Evolutionary conservation across 1,139 yeast genomes (phyloP), one percentile per base, ranked within the genome.

Genomic region (Yamadazyma diddensiae): DNA sequence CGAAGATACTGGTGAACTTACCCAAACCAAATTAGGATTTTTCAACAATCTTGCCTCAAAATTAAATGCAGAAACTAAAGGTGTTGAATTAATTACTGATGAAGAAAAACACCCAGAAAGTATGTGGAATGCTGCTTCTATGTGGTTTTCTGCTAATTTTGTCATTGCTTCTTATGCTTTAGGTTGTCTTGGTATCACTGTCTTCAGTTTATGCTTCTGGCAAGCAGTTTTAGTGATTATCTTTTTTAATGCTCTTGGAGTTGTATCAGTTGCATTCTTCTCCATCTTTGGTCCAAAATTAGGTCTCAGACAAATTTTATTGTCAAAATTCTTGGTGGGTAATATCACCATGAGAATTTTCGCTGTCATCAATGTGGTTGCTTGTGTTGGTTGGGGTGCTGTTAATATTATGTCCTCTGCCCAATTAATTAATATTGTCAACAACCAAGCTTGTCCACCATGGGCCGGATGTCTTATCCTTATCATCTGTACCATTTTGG

Each of bases 311-410:
- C 97, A 88, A 60, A 82, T 88, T 87, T 70, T 85, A 28, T 57
- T 90, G 43, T 78, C 95, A 11, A 74, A 90, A 46, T 88, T 72
- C 60, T 71, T 88, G 52, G 71, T 82, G 49, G 97, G 97, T 47
- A 78, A 81, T 55, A 58, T 68, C 28, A 80, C 84, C 31, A 81
- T 84, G 60, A 74, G 95, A 55, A 68, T 88, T 37, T 84, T 88
- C 52, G 82, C 94, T 12, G 57, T 82, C 26, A 70, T 88, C 51
- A 88, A 88, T 55, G 76, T 81, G 50, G 59, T 88, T 49, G 94
- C 95, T 11, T 86, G 96, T 73, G 75, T 88, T 42, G 97, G 97
- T 45, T 88, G 97, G 97, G 88, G 94, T 59, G 86, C 95, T 12
- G 94, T 87, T 29, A 90, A 88, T 61, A 84, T 87, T 43, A 85